Evolutionary conservation across 177 flowering plant species (phyloP), one percentile per base, ranked within the genome.

Genomic region (Vitis hybrid): DNA sequence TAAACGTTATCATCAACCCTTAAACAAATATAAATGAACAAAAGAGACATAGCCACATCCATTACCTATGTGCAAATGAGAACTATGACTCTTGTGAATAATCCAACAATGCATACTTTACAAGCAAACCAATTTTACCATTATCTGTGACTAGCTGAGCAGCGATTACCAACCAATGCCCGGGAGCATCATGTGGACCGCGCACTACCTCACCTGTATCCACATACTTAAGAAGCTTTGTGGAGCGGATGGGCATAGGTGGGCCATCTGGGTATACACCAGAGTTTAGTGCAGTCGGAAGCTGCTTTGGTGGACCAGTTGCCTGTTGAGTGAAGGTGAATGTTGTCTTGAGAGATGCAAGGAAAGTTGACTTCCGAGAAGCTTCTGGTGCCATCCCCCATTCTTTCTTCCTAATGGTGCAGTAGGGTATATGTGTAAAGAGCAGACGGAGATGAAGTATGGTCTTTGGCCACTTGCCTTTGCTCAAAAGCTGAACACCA

Each of bases 201-300:
- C 92, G 77, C 7, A 84, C 80, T 18, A 88, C 88, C 85, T 91
- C 94, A 35, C 84, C 63, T 3, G 82, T 74, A 32, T 91, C 95
- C 9, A 93, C 88, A 60, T 76, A 91, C 65, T 80, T 87, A 17
- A 87, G 87, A 53, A 93, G 80, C 83, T 85, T 91, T 32, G 74
- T 76, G 4, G 84, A 76, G n/a, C 84, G 82, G 35, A 82, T 67
- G 0, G 86, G 92, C 30, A 72, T 78, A 0, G 98, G 98, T 0
- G 98, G 98, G 2, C 97, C 98, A 41, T 86, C 92, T 11, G 94
- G 87, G 61, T 84, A 93, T 17, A 93, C 90, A 4, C 98, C 97
- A 1, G 97, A 93, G 79, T 93, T 90, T 21, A 93, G 73, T 9
- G 71, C 74, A n/a, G 82, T 76, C 0, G 90, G 91, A n/a, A 72